Conservation (phyloP, 495 filamentous ascomycete genomes). For the Hyaloscypha variabilis region DNA sequence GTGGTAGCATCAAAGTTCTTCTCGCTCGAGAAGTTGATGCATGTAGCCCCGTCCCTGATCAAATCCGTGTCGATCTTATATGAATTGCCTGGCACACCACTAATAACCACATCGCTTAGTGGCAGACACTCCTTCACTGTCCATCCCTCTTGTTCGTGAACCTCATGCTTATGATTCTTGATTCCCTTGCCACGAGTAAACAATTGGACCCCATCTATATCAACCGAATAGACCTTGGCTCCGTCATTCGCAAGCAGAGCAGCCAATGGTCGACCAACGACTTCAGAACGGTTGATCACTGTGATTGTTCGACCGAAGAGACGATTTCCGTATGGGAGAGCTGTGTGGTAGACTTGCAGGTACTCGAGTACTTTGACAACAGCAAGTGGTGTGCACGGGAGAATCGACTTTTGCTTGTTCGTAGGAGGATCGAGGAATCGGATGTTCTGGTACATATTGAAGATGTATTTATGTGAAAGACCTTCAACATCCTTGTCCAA, state of each 20-base stretch:
- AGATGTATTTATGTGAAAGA: conserved; percentile 88
- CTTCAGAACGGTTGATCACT: conserved; percentile 92
- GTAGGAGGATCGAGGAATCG: conserved; percentile 81
- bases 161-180: conserved; percentile 78
- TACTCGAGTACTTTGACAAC: conserved; percentile 96
- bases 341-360: conserved; percentile 94
- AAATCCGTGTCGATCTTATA: conserved; percentile 88
- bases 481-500: conserved; percentile 94
- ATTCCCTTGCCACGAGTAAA: conserved; percentile 88
- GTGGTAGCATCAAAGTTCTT: conserved; percentile 85
- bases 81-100: conserved; percentile 81
- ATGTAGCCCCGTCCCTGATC: conserved; percentile 86
- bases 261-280: conserved; percentile 92
- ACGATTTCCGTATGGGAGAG: conserved; percentile 90
- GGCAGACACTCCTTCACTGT: conserved; percentile 78
- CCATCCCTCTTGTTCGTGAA: conserved; percentile 71
- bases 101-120: conserved; percentile 90
- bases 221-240: conserved; percentile 91
- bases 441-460: conserved; percentile 99
- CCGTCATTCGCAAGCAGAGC: conserved; percentile 95
- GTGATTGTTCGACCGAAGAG: conserved; percentile 91
- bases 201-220: conserved; percentile 88
- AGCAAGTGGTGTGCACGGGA: conserved; percentile 94
- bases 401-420: conserved; percentile 82
- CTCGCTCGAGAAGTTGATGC: conserved; percentile 96